These are phyloP conservation scores for Xylaria flabelliformis DNA, from an alignment of 495 filamentous ascomycete species.

Conservation along the genomic window DNA sequence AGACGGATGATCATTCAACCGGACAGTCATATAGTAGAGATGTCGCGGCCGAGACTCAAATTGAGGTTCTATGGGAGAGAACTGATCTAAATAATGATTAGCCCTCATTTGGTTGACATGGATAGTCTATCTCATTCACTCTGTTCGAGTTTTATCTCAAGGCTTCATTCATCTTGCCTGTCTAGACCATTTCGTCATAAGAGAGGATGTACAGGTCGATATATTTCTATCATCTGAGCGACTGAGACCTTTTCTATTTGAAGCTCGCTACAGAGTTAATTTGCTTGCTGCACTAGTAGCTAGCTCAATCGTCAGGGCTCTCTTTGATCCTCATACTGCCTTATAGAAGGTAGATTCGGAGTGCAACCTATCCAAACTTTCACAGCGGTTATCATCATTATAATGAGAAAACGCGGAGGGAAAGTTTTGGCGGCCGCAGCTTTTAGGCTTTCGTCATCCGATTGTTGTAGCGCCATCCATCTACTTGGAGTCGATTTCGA, in stretches of 20 bases:
- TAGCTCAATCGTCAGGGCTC: constrained; percentile 56
- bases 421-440: not conserved
- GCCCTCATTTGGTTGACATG: no score
- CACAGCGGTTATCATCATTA: constrained; percentile 44
- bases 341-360: constrained; percentile 35
- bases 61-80: no score
- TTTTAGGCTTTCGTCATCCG: constrained; percentile 36
- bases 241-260: not conserved
- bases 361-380: constrained; percentile 32
- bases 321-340: constrained; percentile 57
- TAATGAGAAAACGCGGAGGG: constrained; percentile 37
- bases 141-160: no score
- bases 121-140: no score
- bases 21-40: no score
- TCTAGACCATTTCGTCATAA: no score
- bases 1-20: no score
- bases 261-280: not conserved
- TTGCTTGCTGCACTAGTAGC: no score
- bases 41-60: no score
- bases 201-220: not conserved
- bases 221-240: not conserved
- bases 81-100: no score
- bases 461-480: constrained; percentile 32
- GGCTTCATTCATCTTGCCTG: no score
- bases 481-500: not conserved